A percentile compares a stretch with the other conserved stretches of the same genome.
Evolutionary conservation across 73 alveolate genomes (phyloP).

Genomic region (Blepharisma japonicum): DNA sequence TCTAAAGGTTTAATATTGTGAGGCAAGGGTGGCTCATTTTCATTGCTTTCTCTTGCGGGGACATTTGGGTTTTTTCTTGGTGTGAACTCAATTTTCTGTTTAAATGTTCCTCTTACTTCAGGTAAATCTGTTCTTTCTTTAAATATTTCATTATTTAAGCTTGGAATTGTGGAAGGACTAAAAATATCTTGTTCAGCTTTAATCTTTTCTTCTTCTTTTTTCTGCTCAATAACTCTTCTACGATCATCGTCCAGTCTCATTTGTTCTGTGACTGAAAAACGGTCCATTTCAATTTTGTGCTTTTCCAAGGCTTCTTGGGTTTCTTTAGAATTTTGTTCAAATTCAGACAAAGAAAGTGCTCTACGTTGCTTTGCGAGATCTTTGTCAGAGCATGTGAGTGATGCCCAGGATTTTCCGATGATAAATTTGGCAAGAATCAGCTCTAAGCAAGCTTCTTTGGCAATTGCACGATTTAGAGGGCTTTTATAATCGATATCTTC

Average conservation of each 20-base stretch:
- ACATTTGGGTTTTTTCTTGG: constrained; percentile 69
- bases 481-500: neutral
- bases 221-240: neutral
- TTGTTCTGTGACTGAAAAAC: constrained; percentile 16
- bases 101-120: constrained; percentile 46
- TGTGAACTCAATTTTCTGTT: constrained; percentile 70
- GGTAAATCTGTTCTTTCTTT: constrained; percentile 39
- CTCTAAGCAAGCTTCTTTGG: neutral
- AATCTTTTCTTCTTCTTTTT: constrained; percentile 5
- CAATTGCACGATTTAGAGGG: neutral
- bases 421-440: neutral
- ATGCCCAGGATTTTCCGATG: neutral
- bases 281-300: constrained; percentile 15
- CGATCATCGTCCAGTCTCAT: neutral
- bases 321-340: neutral
- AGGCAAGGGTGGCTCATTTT: constrained; percentile 89
- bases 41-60: constrained; percentile 87
- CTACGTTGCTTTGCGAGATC: neutral
- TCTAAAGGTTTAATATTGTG: constrained; percentile 76
- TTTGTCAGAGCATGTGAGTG: neutral
- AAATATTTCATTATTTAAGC: constrained; percentile 8
- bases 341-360: neutral
- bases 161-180: neutral
- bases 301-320: neutral
- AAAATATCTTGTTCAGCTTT: neutral